phyloP scores from a whole-genome alignment of 805 yeast species.

The Blastobotrys parvus region DNA sequence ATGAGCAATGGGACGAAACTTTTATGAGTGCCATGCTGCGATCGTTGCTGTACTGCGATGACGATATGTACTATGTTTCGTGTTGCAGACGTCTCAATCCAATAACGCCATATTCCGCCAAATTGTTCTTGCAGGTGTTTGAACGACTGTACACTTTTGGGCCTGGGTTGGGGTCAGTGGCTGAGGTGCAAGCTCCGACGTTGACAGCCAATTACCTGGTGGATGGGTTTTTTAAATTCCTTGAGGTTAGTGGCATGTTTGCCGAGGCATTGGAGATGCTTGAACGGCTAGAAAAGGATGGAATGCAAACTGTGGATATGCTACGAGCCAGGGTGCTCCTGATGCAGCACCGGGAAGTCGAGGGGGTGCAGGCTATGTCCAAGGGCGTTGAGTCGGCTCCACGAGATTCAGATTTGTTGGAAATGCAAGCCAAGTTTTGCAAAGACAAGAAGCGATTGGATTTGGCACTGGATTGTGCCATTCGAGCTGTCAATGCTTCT shows the following conservation, averaged over 20 bases:
- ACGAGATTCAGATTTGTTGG: slow-evolving; percentile 49
- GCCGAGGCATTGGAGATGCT: slow-evolving; percentile 55
- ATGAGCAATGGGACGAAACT: slow-evolving; percentile 38
- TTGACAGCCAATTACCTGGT: slow-evolving; percentile 58
- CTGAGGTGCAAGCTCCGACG: slow-evolving; percentile 64
- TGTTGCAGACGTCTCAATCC: slow-evolving; percentile 83
- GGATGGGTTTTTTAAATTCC: slow-evolving; percentile 59
- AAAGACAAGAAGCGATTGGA: slow-evolving; percentile 44
- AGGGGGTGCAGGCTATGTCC: slow-evolving; percentile 40
- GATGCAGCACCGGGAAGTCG: slow-evolving; percentile 36
- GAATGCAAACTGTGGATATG: slow-evolving; percentile 46
- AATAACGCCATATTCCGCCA: slow-evolving; percentile 42
- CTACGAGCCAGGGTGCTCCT: slow-evolving; percentile 37
- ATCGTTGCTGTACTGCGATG: slow-evolving; percentile 68
- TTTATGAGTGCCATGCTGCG: slow-evolving; percentile 67
- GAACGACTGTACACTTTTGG: slow-evolving; percentile 62
- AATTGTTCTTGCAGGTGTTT: slow-evolving; percentile 53
- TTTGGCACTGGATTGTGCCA: slow-evolving; percentile 52
- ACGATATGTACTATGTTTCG: slow-evolving; percentile 66
- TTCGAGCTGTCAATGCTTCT: slow-evolving; percentile 52
- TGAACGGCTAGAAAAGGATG: slow-evolving; percentile 40
- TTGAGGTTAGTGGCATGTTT: slow-evolving; percentile 57
- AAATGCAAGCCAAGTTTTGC: slow-evolving; percentile 58
- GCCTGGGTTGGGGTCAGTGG: slow-evolving; percentile 53
- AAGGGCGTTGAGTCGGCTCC: slow-evolving; percentile 35